phyloP scores from a whole-genome alignment of 768 basidiomycete genomes.

The Leccinellum albellum region DNA sequence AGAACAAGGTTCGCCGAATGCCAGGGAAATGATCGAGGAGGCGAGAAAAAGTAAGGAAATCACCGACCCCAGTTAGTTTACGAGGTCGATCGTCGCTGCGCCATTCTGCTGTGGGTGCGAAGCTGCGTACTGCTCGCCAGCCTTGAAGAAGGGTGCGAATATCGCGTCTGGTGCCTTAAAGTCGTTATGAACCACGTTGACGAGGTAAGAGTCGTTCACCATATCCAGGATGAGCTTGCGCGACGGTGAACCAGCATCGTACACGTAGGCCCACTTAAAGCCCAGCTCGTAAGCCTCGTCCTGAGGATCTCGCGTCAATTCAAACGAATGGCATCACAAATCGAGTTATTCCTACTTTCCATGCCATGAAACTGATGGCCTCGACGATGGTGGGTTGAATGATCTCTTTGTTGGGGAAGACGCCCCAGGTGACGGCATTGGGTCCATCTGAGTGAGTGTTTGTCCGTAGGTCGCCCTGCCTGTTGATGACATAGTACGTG shows the following conservation, averaged over 20 bases:
- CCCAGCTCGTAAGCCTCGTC: conserved; percentile 95
- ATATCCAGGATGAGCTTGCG: conserved; percentile 71
- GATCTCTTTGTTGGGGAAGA: conserved; percentile 96
- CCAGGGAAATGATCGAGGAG: not conserved
- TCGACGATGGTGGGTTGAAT: conserved; percentile 96
- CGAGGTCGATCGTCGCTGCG: conserved; percentile 35
- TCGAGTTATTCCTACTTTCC: conserved; percentile 62
- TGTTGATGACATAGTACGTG: conserved; percentile 98
- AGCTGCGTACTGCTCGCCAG: conserved; percentile 58
- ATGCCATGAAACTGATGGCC: conserved; percentile 96
- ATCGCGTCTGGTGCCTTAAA: conserved; percentile 84
- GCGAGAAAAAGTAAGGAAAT: not conserved
- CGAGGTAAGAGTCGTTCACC: conserved; percentile 81
- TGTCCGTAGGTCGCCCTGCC: conserved; percentile 87
- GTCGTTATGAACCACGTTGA: conserved; percentile 96
- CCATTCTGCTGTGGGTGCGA: conserved; percentile 30
- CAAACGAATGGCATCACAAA: not conserved
- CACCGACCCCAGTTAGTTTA: conserved; percentile 16
- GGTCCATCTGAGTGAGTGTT: conserved; percentile 95
- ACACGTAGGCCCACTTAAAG: conserved; percentile 84
- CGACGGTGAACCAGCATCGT: conserved; percentile 72
- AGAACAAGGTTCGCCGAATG: not conserved
- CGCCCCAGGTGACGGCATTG: conserved; percentile 98
- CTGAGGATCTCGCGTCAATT: conserved; percentile 34
- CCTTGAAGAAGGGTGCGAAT: conserved; percentile 82